Evolutionary conservation across 208 protist genomes (phyloP).

Genomic region (Blechomonas ayalai): DNA sequence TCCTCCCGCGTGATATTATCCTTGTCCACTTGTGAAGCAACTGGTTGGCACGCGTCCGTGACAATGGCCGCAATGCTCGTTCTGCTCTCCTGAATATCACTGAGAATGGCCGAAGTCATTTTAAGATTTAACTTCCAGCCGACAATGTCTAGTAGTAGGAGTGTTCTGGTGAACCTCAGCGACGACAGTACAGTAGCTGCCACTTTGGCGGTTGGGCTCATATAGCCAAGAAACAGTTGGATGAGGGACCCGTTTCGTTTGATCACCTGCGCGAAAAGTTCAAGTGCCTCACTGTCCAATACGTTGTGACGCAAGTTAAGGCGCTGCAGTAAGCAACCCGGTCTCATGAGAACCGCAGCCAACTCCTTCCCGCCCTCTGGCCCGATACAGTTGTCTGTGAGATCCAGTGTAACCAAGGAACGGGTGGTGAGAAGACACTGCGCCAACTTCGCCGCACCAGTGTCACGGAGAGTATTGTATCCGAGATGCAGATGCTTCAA

Average conservation of each 20-base stretch:
- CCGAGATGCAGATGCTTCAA: slow-evolving; percentile 87
- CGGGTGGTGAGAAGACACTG: slow-evolving; percentile 37
- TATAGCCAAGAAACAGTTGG: slow-evolving; percentile 89
- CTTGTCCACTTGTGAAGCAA: slow-evolving; percentile 45
- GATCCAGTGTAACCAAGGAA: slow-evolving; percentile 71
- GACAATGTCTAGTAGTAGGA: slow-evolving; percentile 80
- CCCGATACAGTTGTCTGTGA: slow-evolving; percentile 83
- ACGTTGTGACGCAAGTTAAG: slow-evolving; percentile 83
- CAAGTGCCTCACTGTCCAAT: slow-evolving; percentile 67
- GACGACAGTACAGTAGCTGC: slow-evolving; percentile 44
- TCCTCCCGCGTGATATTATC: slow-evolving; percentile 56
- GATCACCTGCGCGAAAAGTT: slow-evolving; percentile 56
- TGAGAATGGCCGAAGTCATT: slow-evolving; percentile 20
- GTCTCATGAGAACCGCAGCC: slow-evolving; percentile 37
- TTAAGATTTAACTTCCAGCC: slow-evolving; percentile 65
- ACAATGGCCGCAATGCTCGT: slow-evolving; percentile 56
- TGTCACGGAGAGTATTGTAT: slow-evolving; percentile 82
- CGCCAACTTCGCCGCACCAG: slow-evolving; percentile 56
- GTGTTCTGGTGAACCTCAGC: slow-evolving; percentile 44
- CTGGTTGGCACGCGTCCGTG: slow-evolving; percentile 62
- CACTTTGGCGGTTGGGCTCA: slow-evolving; percentile 65
- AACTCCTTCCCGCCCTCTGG: slow-evolving; percentile 55
- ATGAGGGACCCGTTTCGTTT: slow-evolving; percentile 68
- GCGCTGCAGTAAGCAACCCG: slow-evolving; percentile 66
- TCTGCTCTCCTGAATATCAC: slow-evolving; percentile 44